Conservation (phyloP, 2,329 filamentous ascomycete genomes). For the Zalaria obscura region DNA sequence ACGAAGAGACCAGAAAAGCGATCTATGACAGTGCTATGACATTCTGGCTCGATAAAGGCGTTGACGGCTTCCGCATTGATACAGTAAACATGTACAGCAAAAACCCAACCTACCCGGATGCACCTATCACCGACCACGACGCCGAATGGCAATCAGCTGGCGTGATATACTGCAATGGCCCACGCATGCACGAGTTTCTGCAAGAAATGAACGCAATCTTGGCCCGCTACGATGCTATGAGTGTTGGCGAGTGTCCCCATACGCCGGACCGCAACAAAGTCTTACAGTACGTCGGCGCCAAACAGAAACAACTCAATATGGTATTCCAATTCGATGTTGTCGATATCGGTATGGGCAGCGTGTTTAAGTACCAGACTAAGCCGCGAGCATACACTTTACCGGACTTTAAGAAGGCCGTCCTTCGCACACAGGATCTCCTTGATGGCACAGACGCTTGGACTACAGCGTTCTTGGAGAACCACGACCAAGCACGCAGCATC, state of each 20-base stretch:
- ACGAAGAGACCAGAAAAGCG: conserved; percentile 49
- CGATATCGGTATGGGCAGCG: conserved; percentile 25
- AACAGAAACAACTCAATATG: conserved; percentile 49
- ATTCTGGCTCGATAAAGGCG: conserved; percentile 64
- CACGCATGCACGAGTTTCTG: conserved; percentile 33
- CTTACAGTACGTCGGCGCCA: conserved; percentile 37
- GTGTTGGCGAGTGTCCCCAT: conserved; percentile 38
- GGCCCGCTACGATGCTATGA: conserved; percentile 34
- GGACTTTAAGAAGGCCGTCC: conserved; percentile 14
- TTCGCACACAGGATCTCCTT: conserved; percentile 29
- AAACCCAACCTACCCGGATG: conserved; percentile 10
- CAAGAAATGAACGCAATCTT: conserved; percentile 31
- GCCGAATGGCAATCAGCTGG: conserved; percentile 8
- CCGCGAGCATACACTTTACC: conserved; percentile 13
- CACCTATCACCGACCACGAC: conserved; percentile 7
- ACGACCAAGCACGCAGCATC: conserved; percentile 49
- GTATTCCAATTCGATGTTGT: conserved; percentile 58
- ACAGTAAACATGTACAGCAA: conserved; percentile 16
- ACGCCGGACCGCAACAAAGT: conserved; percentile 35
- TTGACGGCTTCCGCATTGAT: conserved; percentile 29
- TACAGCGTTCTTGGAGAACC: conserved; percentile 51
- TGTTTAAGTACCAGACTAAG: conserved; percentile 8
- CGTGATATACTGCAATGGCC: conserved; percentile 16
- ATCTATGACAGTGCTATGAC: conserved; percentile 41
- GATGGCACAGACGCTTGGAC: conserved; percentile 49